Percentiles rank a stretch among this genome's conserved stretches.
These are phyloP conservation scores for Moesziomyces antarcticus DNA, from an alignment of 1,284 basidiomycete species.

Conservation along the genomic window DNA sequence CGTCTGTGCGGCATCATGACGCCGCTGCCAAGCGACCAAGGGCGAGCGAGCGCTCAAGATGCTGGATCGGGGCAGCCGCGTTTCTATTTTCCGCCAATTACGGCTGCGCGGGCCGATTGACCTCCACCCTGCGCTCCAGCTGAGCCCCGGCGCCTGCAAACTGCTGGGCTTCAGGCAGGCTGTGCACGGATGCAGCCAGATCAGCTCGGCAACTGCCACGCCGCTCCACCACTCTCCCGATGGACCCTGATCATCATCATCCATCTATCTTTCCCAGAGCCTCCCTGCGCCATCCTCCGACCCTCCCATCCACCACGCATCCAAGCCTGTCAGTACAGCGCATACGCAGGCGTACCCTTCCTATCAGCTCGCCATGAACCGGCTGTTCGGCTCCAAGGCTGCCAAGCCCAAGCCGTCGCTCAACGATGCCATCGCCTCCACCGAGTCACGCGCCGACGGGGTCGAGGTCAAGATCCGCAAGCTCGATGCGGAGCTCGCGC, in stretches of 20 bases:
- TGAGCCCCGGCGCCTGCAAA: background rate
- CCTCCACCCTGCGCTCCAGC: slow-evolving; percentile 14
- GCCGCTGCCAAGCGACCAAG: background rate
- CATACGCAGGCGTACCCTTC: no score
- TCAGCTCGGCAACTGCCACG: background rate
- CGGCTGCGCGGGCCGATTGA: background rate
- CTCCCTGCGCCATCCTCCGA: slow-evolving; percentile 9
- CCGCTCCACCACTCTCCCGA: background rate
- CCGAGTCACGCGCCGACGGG: slow-evolving; percentile 85
- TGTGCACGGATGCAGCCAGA: slow-evolving; percentile 29
- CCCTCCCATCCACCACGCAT: background rate
- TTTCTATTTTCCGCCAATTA: slow-evolving; percentile 6
- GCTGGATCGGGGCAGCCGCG: no score
- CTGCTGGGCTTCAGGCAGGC: background rate
- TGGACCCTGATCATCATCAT: slow-evolving; percentile 14
- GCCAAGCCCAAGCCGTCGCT: slow-evolving; percentile 79
- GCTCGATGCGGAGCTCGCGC: slow-evolving; percentile 88
- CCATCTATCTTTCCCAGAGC: background rate
- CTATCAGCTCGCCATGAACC: slow-evolving; percentile 64
- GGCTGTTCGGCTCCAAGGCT: slow-evolving; percentile 68
- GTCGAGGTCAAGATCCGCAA: slow-evolving; percentile 98
- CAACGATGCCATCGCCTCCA: slow-evolving; percentile 91
- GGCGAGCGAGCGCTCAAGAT: no score
- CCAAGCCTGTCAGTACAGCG: background rate
- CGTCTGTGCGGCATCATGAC: slow-evolving; percentile 11